Percentiles rank a stretch among this genome's conserved stretches.
Evolutionary conservation across 2,329 filamentous ascomycete genomes (phyloP).

Genomic region (Exophiala spinifera): DNA sequence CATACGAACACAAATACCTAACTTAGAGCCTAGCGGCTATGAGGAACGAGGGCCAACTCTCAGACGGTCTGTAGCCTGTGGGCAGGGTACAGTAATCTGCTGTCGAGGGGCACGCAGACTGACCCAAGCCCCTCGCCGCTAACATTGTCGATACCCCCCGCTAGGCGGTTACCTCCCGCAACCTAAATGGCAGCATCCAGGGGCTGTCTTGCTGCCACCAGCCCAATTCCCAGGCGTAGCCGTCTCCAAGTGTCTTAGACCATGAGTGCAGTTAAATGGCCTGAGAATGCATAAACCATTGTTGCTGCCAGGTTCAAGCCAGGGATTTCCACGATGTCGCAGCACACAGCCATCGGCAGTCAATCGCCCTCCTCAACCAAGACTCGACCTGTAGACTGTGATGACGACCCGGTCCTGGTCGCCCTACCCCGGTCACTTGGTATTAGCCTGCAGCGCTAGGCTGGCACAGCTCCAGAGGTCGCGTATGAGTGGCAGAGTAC

Average conservation of each 20-base stretch:
- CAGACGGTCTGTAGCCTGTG: not conserved
- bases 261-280: not conserved
- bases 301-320: not conserved
- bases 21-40: too few species aligned
- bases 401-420: conserved; percentile 6
- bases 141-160: not conserved
- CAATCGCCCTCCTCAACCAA: conserved; percentile 1
- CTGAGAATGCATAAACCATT: not conserved
- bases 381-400: conserved; percentile 8
- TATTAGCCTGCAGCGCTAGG: conserved; percentile 15
- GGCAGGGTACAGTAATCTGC: not conserved
- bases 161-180: conserved; percentile 1
- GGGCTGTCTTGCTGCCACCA: not conserved
- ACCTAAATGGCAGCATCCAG: not conserved
- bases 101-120: conserved; percentile 5
- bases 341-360: not conserved
- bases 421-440: conserved; percentile 8
- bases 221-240: too few species aligned
- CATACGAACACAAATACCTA: too few species aligned
- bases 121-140: conserved; percentile 4
- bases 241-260: too few species aligned
- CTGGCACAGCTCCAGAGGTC: conserved; percentile 5
- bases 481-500: conserved; percentile 9
- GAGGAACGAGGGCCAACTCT: too few species aligned
- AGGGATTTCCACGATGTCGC: not conserved